Base-by-base conservation (phyloP, 164 flowering plant genomes). In the Platanus orientalis region DNA sequence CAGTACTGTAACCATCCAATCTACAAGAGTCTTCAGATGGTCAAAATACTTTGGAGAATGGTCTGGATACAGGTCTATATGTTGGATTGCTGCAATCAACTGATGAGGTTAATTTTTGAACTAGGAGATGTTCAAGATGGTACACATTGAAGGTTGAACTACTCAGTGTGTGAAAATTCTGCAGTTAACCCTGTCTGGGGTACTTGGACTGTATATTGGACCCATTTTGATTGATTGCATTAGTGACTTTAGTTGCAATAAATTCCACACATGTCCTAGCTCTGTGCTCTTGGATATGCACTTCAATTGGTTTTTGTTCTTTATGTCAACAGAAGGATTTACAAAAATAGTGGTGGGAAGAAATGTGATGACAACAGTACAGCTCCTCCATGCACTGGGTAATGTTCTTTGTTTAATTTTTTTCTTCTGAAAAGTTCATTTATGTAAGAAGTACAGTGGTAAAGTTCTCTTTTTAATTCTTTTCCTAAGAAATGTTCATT, bases 311-410 rank as follows among this genome's bases (percentile, higher is more conserved):
- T 23, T 54, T 54, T 70, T 11, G 13, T 17, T 28, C 48, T 3
- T 70, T 54, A 28, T 59, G 12, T 23, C 36, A 63, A 67, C 85
- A 90, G 98, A 72, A 81, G 96, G 68, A 82, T 61, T 61, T 89
- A 80, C 67, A 91, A 86, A 69, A 66, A 32, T 10, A 74, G 57
- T 74, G 91, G 95, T 58, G 78, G 79, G 56, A 80, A 73, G 69
- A 79, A 73, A 71, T 93, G 98, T 65, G 79, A 83, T 64, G 68
- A 56, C 54, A 76, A 73, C 59, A 94, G 97, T 75, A 84, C 85
- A 9, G 78, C 79, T 63, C 98, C 97, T 65, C 98, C 97, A 55
- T 94, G 98, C 71, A 74, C 78, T 9, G 98, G 97, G 98, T 94
- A 81, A 44, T 19, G 27, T 53, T 55, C 50, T 16, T 50, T 2